phyloP scores from a whole-genome alignment of 306 rosid genomes.

The Quillaja saponaria region DNA sequence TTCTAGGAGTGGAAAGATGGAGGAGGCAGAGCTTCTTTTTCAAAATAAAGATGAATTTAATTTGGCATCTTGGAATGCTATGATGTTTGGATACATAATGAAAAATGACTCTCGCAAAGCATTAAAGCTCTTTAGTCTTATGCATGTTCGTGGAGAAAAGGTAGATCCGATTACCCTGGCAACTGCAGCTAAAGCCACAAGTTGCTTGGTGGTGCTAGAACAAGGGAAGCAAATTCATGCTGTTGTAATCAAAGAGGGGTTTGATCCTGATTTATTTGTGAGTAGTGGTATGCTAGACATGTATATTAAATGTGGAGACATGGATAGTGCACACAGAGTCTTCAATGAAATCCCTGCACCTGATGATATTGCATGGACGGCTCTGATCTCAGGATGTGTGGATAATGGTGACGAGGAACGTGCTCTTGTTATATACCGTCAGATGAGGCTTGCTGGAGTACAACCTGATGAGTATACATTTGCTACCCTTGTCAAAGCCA shows the following conservation, averaged over 20 bases:
- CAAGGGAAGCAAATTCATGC: constrained; percentile 80
- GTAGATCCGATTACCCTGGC: constrained; percentile 62
- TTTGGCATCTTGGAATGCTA: constrained; percentile 81
- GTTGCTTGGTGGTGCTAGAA: constrained; percentile 54
- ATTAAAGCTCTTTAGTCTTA: constrained; percentile 47
- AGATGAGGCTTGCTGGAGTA: constrained; percentile 66
- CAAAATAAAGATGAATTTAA: constrained; percentile 52
- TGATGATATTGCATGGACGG: constrained; percentile 85
- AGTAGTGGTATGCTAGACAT: constrained; percentile 69
- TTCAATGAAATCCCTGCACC: constrained; percentile 61
- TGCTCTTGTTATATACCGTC: constrained; percentile 62
- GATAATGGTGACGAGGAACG: constrained; percentile 76
- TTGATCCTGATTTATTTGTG: constrained; percentile 53
- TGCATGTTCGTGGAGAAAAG: constrained; percentile 51
- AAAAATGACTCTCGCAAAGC: constrained; percentile 51
- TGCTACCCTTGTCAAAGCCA: constrained; percentile 73
- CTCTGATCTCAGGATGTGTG: constrained; percentile 74
- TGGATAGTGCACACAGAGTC: constrained; percentile 49
- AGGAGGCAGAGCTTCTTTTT: constrained; percentile 62
- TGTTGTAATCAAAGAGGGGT: constrained; percentile 47
- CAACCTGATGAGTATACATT: constrained; percentile 80
- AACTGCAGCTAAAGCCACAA: constrained; percentile 69
- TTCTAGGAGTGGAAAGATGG: constrained; percentile 63
- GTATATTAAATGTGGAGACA: constrained; percentile 83
- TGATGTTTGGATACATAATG: constrained; percentile 67